phyloP scores from a whole-genome alignment of 176 grass and related monocot genomes.

The Oryza glumipatula region DNA sequence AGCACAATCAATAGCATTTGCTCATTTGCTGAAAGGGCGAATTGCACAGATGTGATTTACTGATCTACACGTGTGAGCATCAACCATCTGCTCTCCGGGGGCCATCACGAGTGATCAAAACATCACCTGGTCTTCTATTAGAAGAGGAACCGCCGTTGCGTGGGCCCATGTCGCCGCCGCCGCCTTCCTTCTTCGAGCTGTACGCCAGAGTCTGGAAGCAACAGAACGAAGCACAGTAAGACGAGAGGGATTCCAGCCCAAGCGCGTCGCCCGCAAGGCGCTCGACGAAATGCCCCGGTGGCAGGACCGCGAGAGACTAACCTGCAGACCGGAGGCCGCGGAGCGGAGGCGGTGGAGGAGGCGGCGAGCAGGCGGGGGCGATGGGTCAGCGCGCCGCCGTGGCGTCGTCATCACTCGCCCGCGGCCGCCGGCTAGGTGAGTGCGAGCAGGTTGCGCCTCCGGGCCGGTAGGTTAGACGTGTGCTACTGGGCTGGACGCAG shows the following conservation, averaged over 20 bases:
- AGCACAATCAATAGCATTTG: background rate
- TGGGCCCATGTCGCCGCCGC: background rate
- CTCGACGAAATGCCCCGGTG: slow-evolving; percentile 54
- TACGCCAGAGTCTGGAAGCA: slow-evolving; percentile 45
- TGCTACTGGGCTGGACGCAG: background rate
- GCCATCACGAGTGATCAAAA: background rate
- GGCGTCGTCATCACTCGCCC: slow-evolving; percentile 47
- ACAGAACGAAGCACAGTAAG: background rate
- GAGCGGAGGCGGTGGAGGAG: slow-evolving; percentile 46
- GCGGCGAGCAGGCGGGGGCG: slow-evolving; percentile 6
- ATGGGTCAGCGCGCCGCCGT: slow-evolving; percentile 41
- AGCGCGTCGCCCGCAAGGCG: slow-evolving; percentile 31
- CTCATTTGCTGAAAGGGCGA: background rate
- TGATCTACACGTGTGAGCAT: background rate
- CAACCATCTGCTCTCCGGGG: background rate
- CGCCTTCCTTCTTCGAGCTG: slow-evolving; percentile 32
- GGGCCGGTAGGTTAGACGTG: background rate
- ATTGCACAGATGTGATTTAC: background rate
- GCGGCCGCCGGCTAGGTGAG: background rate
- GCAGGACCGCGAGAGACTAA: background rate
- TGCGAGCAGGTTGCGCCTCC: background rate
- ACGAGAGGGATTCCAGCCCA: too few species aligned
- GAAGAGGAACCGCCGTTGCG: slow-evolving; percentile 27
- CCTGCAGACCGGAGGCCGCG: slow-evolving; percentile 51
- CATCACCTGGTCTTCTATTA: slow-evolving; percentile 49